Evolutionary conservation across 2,329 filamentous ascomycete species (phyloP), one percentile per base, ranked within the genome.

Genomic region (Verticillium nonalfalfae): DNA sequence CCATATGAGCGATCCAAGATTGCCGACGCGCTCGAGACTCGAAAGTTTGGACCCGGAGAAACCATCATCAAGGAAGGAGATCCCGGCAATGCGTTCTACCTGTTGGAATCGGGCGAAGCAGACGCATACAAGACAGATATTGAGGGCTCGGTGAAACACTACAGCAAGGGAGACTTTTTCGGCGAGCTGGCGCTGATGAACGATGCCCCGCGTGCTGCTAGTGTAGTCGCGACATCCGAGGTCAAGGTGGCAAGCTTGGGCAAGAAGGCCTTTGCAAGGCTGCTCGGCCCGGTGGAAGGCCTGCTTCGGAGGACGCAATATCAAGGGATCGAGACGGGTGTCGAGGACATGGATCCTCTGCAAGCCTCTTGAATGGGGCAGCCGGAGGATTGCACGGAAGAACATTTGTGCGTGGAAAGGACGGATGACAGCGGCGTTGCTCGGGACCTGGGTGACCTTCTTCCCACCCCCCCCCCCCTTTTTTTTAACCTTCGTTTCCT

Each of bases 1-100:
- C 84, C 90, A 0, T 98, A 98, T 75, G 95, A 99, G 78, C 89
- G 95, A 62, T 92, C 91, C 71, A 99, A 99, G 81, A 97, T 99
- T 73, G 94, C 95, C 64, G 95, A 98, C 76, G 94, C 95, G 1
- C 82, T 99, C 61, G 93, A 98, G 74, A 95, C 93, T 10, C 87
- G 89, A 73, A 97, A 96, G 71, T 96, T 89, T 73, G 83, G 89
- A 0, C 79, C 88, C 7, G 91, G 91, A 26, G 85, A 88, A n/a
- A 84, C 85, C 59, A 96, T 99, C 72, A 98, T 99, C 76, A 83
- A 81, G 62, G 92, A 98, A 76, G 95, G 95, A 59, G 95, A 98
- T 72, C 90, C 89, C 0, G 95, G 95, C 60, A 87, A 96, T 71
- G 89, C 91, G 1, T 98, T 99, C 77, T 99, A 90, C 76, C 86